Percentiles rank a stretch among this genome's conserved stretches.
These are phyloP conservation scores for Trematosphaeria pertusa DNA, from an alignment of 2,329 filamentous ascomycete species.

Conservation along the genomic window DNA sequence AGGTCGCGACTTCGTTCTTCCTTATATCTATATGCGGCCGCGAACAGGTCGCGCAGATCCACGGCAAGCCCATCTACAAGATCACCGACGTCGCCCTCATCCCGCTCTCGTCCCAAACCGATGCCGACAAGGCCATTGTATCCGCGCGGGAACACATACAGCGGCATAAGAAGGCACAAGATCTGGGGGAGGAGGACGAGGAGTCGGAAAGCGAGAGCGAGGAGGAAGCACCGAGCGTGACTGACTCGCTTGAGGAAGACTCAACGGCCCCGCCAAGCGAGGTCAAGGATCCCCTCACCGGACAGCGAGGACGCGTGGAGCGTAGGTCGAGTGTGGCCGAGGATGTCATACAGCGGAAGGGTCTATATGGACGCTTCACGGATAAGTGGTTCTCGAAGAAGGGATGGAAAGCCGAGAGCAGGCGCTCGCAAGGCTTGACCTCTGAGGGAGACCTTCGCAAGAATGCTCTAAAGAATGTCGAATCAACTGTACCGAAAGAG, in stretches of 20 bases:
- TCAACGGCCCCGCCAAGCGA: conserved; percentile 40
- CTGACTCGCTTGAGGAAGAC: conserved; percentile 47
- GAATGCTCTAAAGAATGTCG: conserved; percentile 41
- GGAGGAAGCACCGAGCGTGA: conserved; percentile 42
- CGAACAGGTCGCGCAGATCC: conserved; percentile 86
- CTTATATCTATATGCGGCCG: conserved; percentile 86
- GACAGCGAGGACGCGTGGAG: conserved; percentile 28
- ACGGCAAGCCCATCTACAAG: conserved; percentile 82
- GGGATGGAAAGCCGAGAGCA: conserved; percentile 78
- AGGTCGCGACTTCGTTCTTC: conserved; percentile 80
- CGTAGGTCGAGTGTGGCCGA: conserved; percentile 71
- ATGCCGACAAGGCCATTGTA: conserved; percentile 75
- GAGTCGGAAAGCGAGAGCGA: conserved; percentile 45
- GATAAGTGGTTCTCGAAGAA: conserved; percentile 89
- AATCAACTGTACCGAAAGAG: conserved; percentile 33
- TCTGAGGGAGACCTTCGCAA: conserved; percentile 54
- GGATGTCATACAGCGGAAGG: conserved; percentile 83
- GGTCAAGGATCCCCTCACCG: conserved; percentile 39
- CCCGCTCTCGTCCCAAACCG: conserved; percentile 76
- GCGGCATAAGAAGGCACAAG: conserved; percentile 42
- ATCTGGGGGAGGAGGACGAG: conserved; percentile 23
- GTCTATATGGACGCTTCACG: conserved; percentile 87
- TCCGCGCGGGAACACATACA: conserved; percentile 61
- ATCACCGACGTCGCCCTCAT: conserved; percentile 92
- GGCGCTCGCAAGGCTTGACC: conserved; percentile 73